Conservation (phyloP, 345 rosid genomes). For the Barbarea vulgaris region DNA sequence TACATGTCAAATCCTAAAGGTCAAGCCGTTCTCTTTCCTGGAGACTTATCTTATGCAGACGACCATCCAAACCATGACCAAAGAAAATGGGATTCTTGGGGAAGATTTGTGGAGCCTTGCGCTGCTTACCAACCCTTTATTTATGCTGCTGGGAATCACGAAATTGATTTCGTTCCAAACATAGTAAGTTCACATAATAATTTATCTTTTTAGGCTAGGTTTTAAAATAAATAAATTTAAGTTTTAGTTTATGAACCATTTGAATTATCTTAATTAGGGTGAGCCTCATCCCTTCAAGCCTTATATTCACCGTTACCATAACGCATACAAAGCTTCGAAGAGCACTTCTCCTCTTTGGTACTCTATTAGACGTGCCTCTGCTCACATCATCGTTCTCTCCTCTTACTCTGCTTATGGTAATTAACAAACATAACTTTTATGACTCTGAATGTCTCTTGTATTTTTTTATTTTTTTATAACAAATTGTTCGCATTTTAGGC, state of each 20-base stretch:
- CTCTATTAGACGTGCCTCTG: conserved; percentile 50
- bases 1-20: conserved; percentile 52
- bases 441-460: not conserved
- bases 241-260: not conserved
- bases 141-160: conserved; percentile 54
- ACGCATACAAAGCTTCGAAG: conserved; percentile 43
- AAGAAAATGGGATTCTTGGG: conserved; percentile 54
- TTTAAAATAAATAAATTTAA: no score
- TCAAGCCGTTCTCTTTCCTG: conserved; percentile 49
- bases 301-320: conserved; percentile 35
- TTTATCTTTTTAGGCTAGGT: no score
- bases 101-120: conserved; percentile 48
- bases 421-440: not conserved
- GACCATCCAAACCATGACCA: conserved; percentile 48
- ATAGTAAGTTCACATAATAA: conserved; percentile 36
- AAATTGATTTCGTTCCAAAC: conserved; percentile 44
- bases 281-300: conserved; percentile 49
- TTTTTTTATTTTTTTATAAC: not conserved
- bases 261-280: conserved; percentile 29
- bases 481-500: conserved; percentile 2
- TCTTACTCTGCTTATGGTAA: conserved; percentile 58
- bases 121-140: conserved; percentile 59
- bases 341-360: conserved; percentile 61
- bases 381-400: conserved; percentile 50
- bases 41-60: conserved; percentile 57